Evolutionary conservation across 2,329 filamentous ascomycete genomes (phyloP), one percentile per base, ranked within the genome.

Genomic region (Exophiala oligosperma): DNA sequence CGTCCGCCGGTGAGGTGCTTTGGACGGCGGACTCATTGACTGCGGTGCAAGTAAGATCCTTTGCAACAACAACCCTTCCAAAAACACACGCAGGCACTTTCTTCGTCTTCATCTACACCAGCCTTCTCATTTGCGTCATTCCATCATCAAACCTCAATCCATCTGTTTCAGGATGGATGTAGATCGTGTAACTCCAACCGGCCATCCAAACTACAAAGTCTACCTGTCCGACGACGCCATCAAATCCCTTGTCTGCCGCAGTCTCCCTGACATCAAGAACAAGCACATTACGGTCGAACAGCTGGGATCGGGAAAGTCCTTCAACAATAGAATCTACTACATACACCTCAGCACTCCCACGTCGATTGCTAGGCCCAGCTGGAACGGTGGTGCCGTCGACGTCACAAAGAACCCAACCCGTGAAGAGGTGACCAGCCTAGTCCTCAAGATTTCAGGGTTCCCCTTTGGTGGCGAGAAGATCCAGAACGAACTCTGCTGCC

Each of bases 271-370:
- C 11, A 57, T 62, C 54, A 49, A 63, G 41, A 17, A 44, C 11
- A 53, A 56, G 11, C 49, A 62, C 35, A 53, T 64, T 46, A 56
- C 21, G 46, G 54, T 59, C 50, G 54, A 62, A 44, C 47, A 56
- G 24, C 35, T 61, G 11, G 48, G 51, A n/a, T 57, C 52, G 1
- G 61, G 63, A 14, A 59, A 62, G n/a, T 65, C 63, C 1, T 62
- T 65, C 61, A 62, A 62, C 49, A 65, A 64, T 37, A 54, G 61
- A 37, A 65, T 65, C 57, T 65, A 65, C 54, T 64, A 58, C 43
- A 41, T 65, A 38, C 53, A 62, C 28, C 56, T 65, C 41, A 48
- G 17, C 52, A 54, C 51, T 24, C 61, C 59, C 3, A 48, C 50
- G 3, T 41, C 29, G 12, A 35, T 38, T 17, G 23, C 37, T 6